Conservation (phyloP, 495 filamentous ascomycete species). For the Parathielavia appendiculata region DNA sequence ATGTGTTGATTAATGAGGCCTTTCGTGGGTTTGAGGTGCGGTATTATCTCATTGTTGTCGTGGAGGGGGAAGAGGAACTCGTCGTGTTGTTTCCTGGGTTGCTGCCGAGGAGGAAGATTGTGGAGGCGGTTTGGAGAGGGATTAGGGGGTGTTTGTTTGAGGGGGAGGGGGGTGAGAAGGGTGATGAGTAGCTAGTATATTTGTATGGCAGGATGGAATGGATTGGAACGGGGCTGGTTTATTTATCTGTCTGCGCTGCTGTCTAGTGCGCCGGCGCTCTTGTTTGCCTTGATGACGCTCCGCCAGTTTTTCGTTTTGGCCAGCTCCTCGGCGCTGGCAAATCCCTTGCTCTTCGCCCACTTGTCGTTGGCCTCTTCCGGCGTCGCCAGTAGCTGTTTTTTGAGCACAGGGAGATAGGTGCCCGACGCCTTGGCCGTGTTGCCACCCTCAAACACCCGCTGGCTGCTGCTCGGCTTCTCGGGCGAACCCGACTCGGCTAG, state of each 20-base stretch:
- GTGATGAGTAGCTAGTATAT: background rate
- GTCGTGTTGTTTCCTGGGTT: conserved; percentile 90
- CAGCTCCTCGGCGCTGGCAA: conserved; percentile 42
- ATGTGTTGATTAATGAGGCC: conserved; percentile 92
- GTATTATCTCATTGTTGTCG: conserved; percentile 84
- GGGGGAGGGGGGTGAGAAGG: conserved; percentile 30
- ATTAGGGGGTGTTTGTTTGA: conserved; percentile 72
- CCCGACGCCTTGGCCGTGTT: conserved; percentile 55
- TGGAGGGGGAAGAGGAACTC: conserved; percentile 81
- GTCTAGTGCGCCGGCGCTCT: conserved; percentile 24
- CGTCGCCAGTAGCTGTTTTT: conserved; percentile 56
- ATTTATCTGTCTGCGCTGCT: conserved; percentile 7
- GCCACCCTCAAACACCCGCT: conserved; percentile 68
- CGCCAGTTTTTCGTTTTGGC: conserved; percentile 34
- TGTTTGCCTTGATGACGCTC: conserved; percentile 29
- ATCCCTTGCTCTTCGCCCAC: conserved; percentile 68
- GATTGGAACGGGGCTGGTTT: background rate
- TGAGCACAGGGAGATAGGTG: conserved; percentile 64
- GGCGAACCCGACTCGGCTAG: conserved; percentile 13
- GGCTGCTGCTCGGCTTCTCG: conserved; percentile 32
- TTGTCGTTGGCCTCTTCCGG: conserved; percentile 71
- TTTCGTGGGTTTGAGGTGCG: conserved; percentile 89
- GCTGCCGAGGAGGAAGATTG: conserved; percentile 60
- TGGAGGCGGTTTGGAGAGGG: conserved; percentile 85
- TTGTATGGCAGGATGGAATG: background rate